These are phyloP conservation scores for Zygosaccharomyces bailii DNA, from an alignment of 805 yeast species.

Conservation along the genomic window DNA sequence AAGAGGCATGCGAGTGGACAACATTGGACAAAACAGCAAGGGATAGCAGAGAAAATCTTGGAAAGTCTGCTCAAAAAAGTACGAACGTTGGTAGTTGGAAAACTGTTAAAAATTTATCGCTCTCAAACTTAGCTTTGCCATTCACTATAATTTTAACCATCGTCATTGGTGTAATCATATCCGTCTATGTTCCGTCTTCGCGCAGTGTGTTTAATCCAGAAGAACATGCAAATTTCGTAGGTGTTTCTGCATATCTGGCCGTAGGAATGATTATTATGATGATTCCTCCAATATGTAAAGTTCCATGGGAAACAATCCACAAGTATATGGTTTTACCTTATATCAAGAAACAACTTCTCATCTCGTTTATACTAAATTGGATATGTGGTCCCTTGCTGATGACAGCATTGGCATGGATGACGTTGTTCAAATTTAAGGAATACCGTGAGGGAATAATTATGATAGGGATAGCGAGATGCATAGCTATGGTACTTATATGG, in stretches of 20 bases:
- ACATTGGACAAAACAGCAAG: too few species aligned
- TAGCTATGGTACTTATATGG: conserved; percentile 63
- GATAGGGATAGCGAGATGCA: conserved; percentile 58
- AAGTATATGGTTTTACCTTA: conserved; percentile 23
- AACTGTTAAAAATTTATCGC: conserved; percentile 9
- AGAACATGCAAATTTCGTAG: conserved; percentile 34
- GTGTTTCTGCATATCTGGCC: conserved; percentile 46
- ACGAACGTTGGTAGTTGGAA: too few species aligned
- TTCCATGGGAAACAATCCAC: conserved; percentile 47
- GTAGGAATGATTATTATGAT: conserved; percentile 55
- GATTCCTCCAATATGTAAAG: conserved; percentile 54
- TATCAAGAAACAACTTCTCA: conserved; percentile 33
- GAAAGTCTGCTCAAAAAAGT: too few species aligned
- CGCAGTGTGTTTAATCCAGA: conserved; percentile 37
- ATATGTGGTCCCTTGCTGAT: conserved; percentile 52
- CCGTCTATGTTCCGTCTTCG: conserved; percentile 41
- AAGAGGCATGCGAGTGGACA: too few species aligned
- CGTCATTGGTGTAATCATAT: conserved; percentile 40
- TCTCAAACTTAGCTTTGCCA: conserved; percentile 38
- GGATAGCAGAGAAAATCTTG: too few species aligned
- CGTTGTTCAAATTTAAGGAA: conserved; percentile 45
- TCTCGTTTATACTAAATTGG: conserved; percentile 52
- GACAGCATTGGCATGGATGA: conserved; percentile 55
- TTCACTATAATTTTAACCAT: conserved; percentile 38
- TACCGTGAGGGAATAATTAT: conserved; percentile 54